Evolutionary conservation across 2,329 filamentous ascomycete species (phyloP), one percentile per base, ranked within the genome.

Genomic region (Golovinomyces cichoracearum): DNA sequence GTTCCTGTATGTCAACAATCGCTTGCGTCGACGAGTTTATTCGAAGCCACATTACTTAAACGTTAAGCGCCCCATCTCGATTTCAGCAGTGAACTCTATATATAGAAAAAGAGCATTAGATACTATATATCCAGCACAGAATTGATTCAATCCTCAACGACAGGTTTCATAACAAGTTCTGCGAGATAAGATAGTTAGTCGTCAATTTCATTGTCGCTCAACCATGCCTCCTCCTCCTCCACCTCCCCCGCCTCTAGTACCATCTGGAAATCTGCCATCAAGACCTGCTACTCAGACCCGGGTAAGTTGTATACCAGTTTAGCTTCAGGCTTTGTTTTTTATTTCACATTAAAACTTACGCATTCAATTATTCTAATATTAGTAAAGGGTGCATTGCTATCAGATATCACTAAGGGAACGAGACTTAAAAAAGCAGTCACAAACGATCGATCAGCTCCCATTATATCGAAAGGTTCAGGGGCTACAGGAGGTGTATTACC

Each of bases 361-460:
- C 51, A 53, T 47, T 52, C 50, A 51, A 49, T 21, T 21, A 48
- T 55, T 52, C 57, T 61, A 54, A 60, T 42, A 15, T 40, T 51
- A 42, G 51, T 22, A 41, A 57, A 95, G 88, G 80, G 80, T 57
- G 86, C 88, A 49, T 71, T 98, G 31, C 73, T 95, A 41, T 72
- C 76, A 59, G 88, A 95, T 63, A 98, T 98, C 57, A 68, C 69
- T 55, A 93, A 92, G 63, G 90, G 88, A 54, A 71, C 66, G 55
- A 67, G 68, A 52, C 70, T 95, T 51, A 93, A 81, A 65, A 94
- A 93, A 64, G 71, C 83, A 27, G 78, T 84, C 49, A 83, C 86
- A 56, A 94, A 95, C 64, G 88, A 95, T 63, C 78, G 88, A 63
- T 94, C 86, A 21, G 83, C 83, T 6, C 88, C 88, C 0, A 57